Base-by-base conservation (phyloP, 192 early-diverging fungal species). In the Coemansia aciculifera region DNA sequence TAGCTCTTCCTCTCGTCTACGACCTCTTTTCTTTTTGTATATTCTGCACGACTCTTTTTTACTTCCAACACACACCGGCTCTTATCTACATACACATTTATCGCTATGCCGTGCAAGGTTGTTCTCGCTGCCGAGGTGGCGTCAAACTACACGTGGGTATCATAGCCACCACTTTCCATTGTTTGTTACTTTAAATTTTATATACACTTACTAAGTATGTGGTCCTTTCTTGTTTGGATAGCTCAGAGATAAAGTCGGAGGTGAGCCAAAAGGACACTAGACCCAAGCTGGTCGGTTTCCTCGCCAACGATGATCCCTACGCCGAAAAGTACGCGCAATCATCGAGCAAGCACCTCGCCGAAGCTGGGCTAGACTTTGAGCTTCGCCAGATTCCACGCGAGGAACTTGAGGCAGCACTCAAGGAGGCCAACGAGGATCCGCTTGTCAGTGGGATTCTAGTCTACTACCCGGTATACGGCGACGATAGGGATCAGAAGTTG, bases 401-500 rank as follows among this genome's bases (percentile, higher is more conserved):
- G 38, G 90, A 93, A 38, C 88, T 99, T 23, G 95, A 97, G 75
- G 86, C 89, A 59, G 83, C 83, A 68, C 89, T 99, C 62, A 77
- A 90, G 49, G 92, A 91, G 42, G 98, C 96, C 13, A 99, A 99
- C 79, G 78, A 88, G 49, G 98, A 99, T 66, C 57, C 74, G 4
- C 62, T 62, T 1, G 92, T 99, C 21, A 90, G 95, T 75, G 98
- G 98, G 31, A 97, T 99, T 68, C 94, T 99, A 88, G 94, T 99
- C 32, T 99, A 99, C 83, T 99, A 99, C 74, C 97, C 97, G 12
- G 94, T 98, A 15, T 98, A 95, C 86, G 93, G 94, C 44, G 92
- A 90, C 66, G 88, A 91, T 32, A 94, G 95, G 87, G 98, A 99
- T 79, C 89, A 91, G 73, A 93, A 97, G 72, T 81, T 99, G 63